Percentiles rank a stretch among this genome's conserved stretches.
Conservation (phyloP, 176 grass and related monocot species). For the Bolboschoenus planiculmis region DNA sequence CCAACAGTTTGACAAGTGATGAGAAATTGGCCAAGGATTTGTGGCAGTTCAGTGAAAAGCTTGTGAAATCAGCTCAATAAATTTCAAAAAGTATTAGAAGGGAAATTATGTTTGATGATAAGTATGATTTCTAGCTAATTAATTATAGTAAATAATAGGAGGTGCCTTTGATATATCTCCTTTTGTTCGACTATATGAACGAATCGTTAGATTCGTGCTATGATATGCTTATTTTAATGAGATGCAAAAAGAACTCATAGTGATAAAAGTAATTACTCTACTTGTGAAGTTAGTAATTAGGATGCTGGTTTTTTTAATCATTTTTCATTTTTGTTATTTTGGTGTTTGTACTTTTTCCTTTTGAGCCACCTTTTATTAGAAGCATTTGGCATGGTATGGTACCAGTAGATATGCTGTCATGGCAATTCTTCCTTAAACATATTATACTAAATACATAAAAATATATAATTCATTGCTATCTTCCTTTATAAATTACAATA, state of each 20-base stretch:
- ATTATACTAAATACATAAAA: not conserved
- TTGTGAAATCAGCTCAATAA: slow-evolving; percentile 56
- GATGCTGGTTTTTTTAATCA: not conserved
- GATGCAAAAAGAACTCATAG: not conserved
- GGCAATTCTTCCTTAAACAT: not conserved
- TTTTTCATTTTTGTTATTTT: not conserved
- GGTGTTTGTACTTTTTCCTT: not conserved
- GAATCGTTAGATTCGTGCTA: not conserved
- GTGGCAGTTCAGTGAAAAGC: slow-evolving; percentile 72
- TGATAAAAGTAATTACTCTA: not conserved
- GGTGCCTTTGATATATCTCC: not conserved
- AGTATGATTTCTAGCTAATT: not conserved
- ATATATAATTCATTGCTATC: not conserved
- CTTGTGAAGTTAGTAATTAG: not conserved
- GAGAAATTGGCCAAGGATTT: slow-evolving; percentile 47
- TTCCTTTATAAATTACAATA: not conserved
- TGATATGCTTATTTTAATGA: not conserved
- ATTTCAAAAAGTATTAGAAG: not conserved
- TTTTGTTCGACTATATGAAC: not conserved
- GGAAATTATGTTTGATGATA: slow-evolving; percentile 2
- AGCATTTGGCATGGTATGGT: not conserved
- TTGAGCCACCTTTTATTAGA: not conserved
- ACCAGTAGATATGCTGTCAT: not conserved
- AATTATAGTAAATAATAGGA: not conserved
- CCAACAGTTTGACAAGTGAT: slow-evolving; percentile 1